A percentile compares a stretch with the other conserved stretches of the same genome.
These are phyloP conservation scores for Salix viminalis DNA, from an alignment of 345 rosid genomes.

Conservation along the genomic window DNA sequence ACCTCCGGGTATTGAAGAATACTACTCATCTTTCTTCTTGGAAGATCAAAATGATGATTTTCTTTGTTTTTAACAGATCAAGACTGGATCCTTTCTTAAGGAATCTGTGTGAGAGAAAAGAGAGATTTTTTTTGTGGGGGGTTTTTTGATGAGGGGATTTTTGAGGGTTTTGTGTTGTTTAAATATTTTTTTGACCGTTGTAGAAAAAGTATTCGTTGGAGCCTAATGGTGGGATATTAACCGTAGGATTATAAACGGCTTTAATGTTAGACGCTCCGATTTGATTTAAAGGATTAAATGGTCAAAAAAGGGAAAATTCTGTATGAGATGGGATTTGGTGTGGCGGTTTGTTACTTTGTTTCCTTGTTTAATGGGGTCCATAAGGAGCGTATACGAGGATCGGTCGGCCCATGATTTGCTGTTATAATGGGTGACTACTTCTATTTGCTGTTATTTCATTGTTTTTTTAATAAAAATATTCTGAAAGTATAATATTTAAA, in stretches of 20 bases:
- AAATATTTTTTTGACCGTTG: constrained; percentile 62
- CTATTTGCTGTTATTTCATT: no score
- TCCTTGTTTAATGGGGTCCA: neutral
- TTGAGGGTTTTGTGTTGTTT: neutral
- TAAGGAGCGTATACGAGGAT: neutral
- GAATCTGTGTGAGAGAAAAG: neutral
- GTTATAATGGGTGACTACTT: no score
- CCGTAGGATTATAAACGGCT: constrained; percentile 47
- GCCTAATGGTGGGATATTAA: constrained; percentile 15
- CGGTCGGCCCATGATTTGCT: neutral
- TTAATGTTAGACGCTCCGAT: constrained; percentile 58
- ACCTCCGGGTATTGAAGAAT: constrained; percentile 41
- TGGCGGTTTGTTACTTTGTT: neutral
- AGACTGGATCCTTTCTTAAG: neutral
- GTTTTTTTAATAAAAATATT: no score
- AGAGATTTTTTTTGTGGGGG: neutral
- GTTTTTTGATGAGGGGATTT: neutral
- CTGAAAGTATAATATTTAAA: no score
- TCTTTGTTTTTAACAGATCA: neutral
- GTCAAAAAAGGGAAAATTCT: neutral
- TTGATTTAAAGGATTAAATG: constrained; percentile 35
- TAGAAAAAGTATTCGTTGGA: constrained; percentile 52
- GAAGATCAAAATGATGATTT: neutral
- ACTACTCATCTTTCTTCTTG: constrained; percentile 44
- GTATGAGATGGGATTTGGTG: neutral